Percentiles rank a stretch among this genome's conserved stretches.
Conservation (phyloP, 352 stramenopile species). For the Globisporangium cederbergense region DNA sequence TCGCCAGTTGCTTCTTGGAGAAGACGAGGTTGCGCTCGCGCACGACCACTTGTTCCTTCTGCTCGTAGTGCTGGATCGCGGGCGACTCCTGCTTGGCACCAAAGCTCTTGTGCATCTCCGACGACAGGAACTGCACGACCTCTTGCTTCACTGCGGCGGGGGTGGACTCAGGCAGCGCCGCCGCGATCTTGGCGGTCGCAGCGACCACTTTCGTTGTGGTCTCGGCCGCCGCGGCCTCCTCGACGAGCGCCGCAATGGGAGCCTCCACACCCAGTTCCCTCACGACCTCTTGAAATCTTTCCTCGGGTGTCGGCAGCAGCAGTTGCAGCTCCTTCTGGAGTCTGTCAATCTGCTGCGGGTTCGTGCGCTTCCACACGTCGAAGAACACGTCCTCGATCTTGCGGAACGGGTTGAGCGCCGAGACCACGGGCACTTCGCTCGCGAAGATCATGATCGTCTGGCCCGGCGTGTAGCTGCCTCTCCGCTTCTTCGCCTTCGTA, state of each 20-base stretch:
- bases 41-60: constrained; percentile 50
- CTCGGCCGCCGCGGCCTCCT: constrained; percentile 45
- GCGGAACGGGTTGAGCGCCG: constrained; percentile 77
- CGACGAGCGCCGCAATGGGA: constrained; percentile 55
- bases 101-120: constrained; percentile 80
- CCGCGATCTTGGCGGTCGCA: constrained; percentile 40
- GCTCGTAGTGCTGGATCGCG: constrained; percentile 69
- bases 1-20: constrained; percentile 63
- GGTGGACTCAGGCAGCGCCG: constrained; percentile 42
- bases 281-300: constrained; percentile 59
- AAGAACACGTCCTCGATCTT: constrained; percentile 85
- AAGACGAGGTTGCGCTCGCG: constrained; percentile 74
- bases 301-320: constrained; percentile 37
- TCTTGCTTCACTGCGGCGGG: constrained; percentile 51
- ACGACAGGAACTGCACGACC: constrained; percentile 71
- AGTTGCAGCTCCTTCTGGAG: constrained; percentile 50
- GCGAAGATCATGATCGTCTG: constrained; percentile 75
- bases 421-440: constrained; percentile 83
- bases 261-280: constrained; percentile 43
- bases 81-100: constrained; percentile 56
- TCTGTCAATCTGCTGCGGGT: constrained; percentile 48
- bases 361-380: constrained; percentile 74
- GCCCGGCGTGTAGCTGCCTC: background rate
- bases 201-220: constrained; percentile 40
- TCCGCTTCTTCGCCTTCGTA: constrained; percentile 8